Conservation (phyloP, 306 rosid species). For the Alnus rubra region DNA sequence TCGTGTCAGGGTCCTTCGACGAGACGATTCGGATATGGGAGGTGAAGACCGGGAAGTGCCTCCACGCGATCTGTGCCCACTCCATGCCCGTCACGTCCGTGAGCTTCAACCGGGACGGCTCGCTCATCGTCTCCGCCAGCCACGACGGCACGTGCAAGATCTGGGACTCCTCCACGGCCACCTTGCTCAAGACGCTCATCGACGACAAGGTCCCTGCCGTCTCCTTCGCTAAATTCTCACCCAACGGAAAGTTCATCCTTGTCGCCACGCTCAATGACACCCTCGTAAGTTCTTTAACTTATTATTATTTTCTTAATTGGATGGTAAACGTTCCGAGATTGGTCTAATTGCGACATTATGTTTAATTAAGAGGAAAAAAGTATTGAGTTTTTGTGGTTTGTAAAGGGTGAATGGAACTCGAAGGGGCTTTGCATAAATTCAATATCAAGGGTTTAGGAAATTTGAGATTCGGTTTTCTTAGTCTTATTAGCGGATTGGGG, state of each 20-base stretch:
- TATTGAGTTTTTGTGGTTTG: constrained; percentile 1
- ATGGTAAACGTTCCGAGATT: not conserved
- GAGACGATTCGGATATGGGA: constrained; percentile 88
- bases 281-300: constrained; percentile 55
- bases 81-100: constrained; percentile 82
- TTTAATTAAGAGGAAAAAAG: not conserved
- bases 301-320: not conserved
- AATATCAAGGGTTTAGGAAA: not conserved
- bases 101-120: constrained; percentile 85
- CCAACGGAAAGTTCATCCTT: constrained; percentile 89
- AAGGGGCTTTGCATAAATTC: too few species aligned
- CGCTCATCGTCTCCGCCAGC: constrained; percentile 81
- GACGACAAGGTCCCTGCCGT: constrained; percentile 78
- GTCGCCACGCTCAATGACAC: constrained; percentile 89
- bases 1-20: constrained; percentile 90
- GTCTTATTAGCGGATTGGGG: not conserved
- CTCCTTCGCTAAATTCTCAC: constrained; percentile 86
- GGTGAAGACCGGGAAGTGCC: constrained; percentile 81
- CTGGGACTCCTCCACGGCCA: constrained; percentile 69
- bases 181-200: constrained; percentile 57
- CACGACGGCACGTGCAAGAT: constrained; percentile 93
- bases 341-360: not conserved
- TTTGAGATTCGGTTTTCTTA: not conserved
- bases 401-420: not conserved
- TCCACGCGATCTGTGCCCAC: constrained; percentile 60